Percentiles rank a stretch among this genome's conserved stretches.
Evolutionary conservation across 345 rosid species (phyloP).

Genomic region (Aegle marmelos): DNA sequence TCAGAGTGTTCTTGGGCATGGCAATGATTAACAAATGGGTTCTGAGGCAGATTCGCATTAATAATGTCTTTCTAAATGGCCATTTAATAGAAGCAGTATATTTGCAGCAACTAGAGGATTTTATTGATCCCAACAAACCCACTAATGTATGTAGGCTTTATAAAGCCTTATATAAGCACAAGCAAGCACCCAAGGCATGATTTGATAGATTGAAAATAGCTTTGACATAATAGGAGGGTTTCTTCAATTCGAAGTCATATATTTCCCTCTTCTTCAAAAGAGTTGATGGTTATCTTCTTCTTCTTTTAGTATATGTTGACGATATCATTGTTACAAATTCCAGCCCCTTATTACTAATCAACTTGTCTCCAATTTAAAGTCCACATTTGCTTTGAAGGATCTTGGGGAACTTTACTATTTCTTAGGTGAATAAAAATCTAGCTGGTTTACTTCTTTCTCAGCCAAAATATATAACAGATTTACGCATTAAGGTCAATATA

Average conservation of each 20-base stretch:
- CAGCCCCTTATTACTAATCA: neutral
- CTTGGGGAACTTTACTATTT: neutral
- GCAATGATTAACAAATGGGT: too few species aligned
- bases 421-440: rapidly evolving
- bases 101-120: too few species aligned
- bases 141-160: neutral
- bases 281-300: neutral
- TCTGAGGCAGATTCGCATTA: neutral
- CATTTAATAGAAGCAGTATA: neutral
- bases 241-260: too few species aligned
- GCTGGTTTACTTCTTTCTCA: neutral
- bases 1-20: neutral
- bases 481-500: rapidly evolving
- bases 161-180: neutral
- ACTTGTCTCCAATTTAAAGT: rapidly evolving
- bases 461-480: neutral
- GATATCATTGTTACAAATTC: neutral
- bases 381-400: neutral
- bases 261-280: too few species aligned
- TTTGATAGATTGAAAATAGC: neutral
- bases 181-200: neutral
- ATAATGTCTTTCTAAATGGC: neutral
- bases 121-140: neutral
- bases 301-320: neutral
- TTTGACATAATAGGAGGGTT: too few species aligned